Conservation (phyloP, 169 alveolate genomes). For the Cryptosporidium bovis region DNA sequence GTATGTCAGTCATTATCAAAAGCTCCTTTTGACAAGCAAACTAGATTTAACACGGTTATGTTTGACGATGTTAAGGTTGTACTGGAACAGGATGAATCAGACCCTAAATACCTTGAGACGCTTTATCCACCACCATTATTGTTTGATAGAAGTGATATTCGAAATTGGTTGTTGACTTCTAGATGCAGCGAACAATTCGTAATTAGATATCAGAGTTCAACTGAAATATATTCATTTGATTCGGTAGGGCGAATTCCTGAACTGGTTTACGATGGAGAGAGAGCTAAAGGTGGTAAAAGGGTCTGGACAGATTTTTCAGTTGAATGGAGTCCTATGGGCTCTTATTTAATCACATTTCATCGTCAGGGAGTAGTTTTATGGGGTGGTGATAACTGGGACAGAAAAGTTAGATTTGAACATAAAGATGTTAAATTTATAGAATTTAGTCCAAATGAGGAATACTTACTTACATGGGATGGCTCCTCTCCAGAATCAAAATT, state of each 20-base stretch:
- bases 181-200: constrained; percentile 89
- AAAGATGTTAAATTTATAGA: constrained; percentile 86
- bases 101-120: constrained; percentile 81
- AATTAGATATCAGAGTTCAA: constrained; percentile 85
- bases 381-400: constrained; percentile 89
- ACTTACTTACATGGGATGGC: constrained; percentile 91
- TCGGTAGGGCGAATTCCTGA: constrained; percentile 85
- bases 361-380: constrained; percentile 89
- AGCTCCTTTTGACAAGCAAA: constrained; percentile 62
- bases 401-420: constrained; percentile 87
- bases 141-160: constrained; percentile 86
- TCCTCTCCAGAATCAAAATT: constrained; percentile 84
- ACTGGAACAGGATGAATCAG: constrained; percentile 82
- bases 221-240: constrained; percentile 90
- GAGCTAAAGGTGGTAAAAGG: constrained; percentile 85
- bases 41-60: constrained; percentile 79
- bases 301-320: constrained; percentile 90
- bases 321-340: constrained; percentile 92
- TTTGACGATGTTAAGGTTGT: constrained; percentile 83
- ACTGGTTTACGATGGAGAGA: constrained; percentile 87
- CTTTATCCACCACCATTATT: constrained; percentile 68
- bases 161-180: constrained; percentile 87
- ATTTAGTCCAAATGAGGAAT: constrained; percentile 90
- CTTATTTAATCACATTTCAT: constrained; percentile 89
- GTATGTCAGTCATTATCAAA: constrained; percentile 68